Percentiles rank a stretch among this genome's conserved stretches.
phyloP scores from a whole-genome alignment of 495 filamentous ascomycete species.

The Hypoxylon cercidicola region DNA sequence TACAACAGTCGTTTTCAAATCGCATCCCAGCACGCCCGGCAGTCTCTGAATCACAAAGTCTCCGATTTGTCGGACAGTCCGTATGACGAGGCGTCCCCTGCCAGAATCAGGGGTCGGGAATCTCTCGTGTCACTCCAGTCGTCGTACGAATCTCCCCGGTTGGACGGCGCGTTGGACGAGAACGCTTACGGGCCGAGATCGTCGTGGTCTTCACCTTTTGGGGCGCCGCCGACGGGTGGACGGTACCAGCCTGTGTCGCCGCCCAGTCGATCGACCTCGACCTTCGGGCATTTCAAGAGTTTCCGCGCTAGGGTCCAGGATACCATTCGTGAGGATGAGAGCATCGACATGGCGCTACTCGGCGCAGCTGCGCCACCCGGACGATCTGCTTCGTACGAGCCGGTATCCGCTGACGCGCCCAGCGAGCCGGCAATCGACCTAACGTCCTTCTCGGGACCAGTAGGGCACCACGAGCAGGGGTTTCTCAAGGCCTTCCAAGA shows the following conservation, averaged over 20 bases:
- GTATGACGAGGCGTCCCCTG: constrained; percentile 34
- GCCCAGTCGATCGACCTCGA: constrained; percentile 26
- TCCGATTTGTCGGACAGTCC: constrained; percentile 54
- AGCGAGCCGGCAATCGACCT: constrained; percentile 49
- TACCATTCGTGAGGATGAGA: constrained; percentile 58
- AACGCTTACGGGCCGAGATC: constrained; percentile 13
- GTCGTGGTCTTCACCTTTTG: constrained; percentile 41
- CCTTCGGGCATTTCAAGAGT: constrained; percentile 38
- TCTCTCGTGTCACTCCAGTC: constrained; percentile 57
- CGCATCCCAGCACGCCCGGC: constrained; percentile 31
- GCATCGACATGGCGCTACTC: constrained; percentile 54
- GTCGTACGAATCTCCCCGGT: constrained; percentile 31
- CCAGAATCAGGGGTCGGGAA: constrained; percentile 49
- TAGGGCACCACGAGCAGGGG: constrained; percentile 48
- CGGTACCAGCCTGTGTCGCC: constrained; percentile 51
- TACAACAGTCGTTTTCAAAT: constrained; percentile 32
- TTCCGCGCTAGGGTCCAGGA: constrained; percentile 46
- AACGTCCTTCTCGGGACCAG: constrained; percentile 50
- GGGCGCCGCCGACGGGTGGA: constrained; percentile 32
- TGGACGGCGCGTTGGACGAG: constrained; percentile 16
- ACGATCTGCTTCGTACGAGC: constrained; percentile 25
- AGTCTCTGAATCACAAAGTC: constrained; percentile 54
- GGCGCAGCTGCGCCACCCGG: constrained; percentile 48
- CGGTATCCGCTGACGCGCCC: constrained; percentile 29
- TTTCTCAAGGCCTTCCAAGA: constrained; percentile 53